phyloP scores from a whole-genome alignment of 1,284 basidiomycete genomes.

The Papiliotrema laurentii region DNA sequence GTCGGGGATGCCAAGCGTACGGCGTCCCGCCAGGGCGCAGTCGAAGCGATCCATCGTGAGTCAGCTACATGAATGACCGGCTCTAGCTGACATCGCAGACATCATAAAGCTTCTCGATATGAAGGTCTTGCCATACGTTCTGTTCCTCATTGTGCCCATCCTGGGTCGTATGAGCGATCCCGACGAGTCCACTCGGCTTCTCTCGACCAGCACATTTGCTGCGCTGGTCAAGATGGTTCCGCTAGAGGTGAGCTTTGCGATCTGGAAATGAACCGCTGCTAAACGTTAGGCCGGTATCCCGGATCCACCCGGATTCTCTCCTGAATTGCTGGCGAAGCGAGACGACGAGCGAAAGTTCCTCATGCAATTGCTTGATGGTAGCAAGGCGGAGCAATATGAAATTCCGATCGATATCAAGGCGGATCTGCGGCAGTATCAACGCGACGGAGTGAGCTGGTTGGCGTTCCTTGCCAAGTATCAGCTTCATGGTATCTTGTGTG shows the following conservation, averaged over 20 bases:
- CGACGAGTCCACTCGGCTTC: conserved; percentile 84
- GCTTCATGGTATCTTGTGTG: conserved; percentile 95
- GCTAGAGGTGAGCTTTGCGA: conserved; percentile 63
- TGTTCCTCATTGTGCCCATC: conserved; percentile 94
- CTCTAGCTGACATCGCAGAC: conserved; percentile 53
- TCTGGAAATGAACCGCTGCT: not conserved
- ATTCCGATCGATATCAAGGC: conserved; percentile 89
- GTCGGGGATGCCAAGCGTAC: conserved; percentile 76
- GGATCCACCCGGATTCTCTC: conserved; percentile 87
- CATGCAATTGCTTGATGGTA: conserved; percentile 87
- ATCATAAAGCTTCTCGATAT: conserved; percentile 88
- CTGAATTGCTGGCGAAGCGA: conserved; percentile 80
- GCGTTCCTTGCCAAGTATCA: conserved; percentile 96
- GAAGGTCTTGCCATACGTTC: conserved; percentile 92
- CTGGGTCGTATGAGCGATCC: conserved; percentile 96
- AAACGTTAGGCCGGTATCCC: conserved; percentile 75
- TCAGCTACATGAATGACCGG: conserved; percentile 16
- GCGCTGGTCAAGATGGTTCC: conserved; percentile 99
- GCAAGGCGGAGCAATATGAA: conserved; percentile 85
- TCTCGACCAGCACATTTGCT: conserved; percentile 95
- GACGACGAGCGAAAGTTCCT: conserved; percentile 89
- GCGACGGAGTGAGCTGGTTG: conserved; percentile 98
- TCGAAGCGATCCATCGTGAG: conserved; percentile 86
- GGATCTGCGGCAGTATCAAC: conserved; percentile 93
- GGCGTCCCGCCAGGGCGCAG: conserved; percentile 79